Conservation (phyloP, 106 monocot species). For the Acorus gramineus region DNA sequence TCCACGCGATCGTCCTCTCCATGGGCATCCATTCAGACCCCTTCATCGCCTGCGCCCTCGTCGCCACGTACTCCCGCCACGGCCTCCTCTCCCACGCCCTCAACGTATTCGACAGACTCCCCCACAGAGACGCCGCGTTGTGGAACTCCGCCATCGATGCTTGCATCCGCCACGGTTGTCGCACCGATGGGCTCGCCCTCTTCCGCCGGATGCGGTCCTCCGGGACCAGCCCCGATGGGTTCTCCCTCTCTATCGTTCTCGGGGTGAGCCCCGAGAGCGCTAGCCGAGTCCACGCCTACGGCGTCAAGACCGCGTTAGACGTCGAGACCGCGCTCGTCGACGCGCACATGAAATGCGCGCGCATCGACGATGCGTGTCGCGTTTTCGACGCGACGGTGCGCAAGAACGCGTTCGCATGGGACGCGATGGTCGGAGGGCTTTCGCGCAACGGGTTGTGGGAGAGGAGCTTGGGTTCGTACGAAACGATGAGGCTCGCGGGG, state of each 20-base stretch:
- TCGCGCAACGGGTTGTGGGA: slow-evolving; percentile 21
- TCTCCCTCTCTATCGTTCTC: slow-evolving; percentile 22
- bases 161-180: slow-evolving; percentile 5
- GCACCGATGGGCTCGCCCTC: background rate
- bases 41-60: slow-evolving; percentile 30
- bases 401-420: slow-evolving; percentile 18
- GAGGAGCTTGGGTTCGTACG: slow-evolving; percentile 29
- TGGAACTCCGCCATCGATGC: slow-evolving; percentile 25
- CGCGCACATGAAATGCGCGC: slow-evolving; percentile 12
- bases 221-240: slow-evolving; percentile 12
- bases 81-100: slow-evolving; percentile 9
- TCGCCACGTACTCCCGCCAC: slow-evolving; percentile 22
- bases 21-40: slow-evolving; percentile 23
- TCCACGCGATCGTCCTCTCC: slow-evolving; percentile 17
- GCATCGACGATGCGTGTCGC: background rate
- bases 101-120: slow-evolving; percentile 20
- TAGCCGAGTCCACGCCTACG: slow-evolving; percentile 14
- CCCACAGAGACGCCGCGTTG: slow-evolving; percentile 18
- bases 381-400: slow-evolving; percentile 9
- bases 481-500: slow-evolving; percentile 13
- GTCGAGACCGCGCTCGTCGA: slow-evolving; percentile 26
- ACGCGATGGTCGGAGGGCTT: slow-evolving; percentile 23
- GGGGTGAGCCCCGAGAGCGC: slow-evolving; percentile 7
- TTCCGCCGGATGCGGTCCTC: slow-evolving; percentile 18
- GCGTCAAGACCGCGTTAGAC: slow-evolving; percentile 11